These are phyloP conservation scores for Schizosaccharomyces octosporus DNA, from an alignment of 805 yeast genomes.

Conservation along the genomic window DNA sequence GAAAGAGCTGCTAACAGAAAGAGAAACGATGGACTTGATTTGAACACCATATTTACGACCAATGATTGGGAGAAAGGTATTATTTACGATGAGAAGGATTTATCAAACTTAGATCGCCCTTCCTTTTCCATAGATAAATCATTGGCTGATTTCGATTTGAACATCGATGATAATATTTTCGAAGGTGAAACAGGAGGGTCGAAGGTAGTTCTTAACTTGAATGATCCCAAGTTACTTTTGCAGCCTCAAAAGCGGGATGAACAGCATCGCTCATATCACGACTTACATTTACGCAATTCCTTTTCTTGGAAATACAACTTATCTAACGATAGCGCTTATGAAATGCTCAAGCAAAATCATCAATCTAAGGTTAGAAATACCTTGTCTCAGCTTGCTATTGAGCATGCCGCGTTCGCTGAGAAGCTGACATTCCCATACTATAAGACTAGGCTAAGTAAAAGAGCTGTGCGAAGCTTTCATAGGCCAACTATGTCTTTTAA, in stretches of 20 bases:
- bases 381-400: conserved; percentile 70
- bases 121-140: background rate
- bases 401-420: conserved; percentile 72
- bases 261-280: conserved; percentile 20
- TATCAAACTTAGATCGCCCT: conserved; percentile 1
- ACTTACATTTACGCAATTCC: conserved; percentile 20
- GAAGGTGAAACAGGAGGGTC: conserved; percentile 28
- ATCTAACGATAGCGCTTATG: conserved; percentile 75
- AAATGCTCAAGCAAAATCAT: conserved; percentile 56
- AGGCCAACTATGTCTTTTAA: conserved; percentile 51
- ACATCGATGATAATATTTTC: conserved; percentile 29
- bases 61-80: conserved; percentile 8
- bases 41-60: conserved; percentile 7
- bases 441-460: conserved; percentile 45
- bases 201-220: conserved; percentile 39
- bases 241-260: conserved; percentile 17
- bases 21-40: conserved; percentile 4
- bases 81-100: conserved; percentile 6
- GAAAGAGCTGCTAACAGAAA: background rate
- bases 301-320: conserved; percentile 27
- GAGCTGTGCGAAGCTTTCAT: conserved; percentile 54
- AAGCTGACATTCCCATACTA: conserved; percentile 76
- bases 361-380: conserved; percentile 82
- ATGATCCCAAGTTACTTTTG: conserved; percentile 60
- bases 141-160: background rate